A percentile compares a stretch with the other conserved stretches of the same genome.
Evolutionary conservation across 1,284 basidiomycete genomes (phyloP).

Genomic region (Omphalotus olearius): DNA sequence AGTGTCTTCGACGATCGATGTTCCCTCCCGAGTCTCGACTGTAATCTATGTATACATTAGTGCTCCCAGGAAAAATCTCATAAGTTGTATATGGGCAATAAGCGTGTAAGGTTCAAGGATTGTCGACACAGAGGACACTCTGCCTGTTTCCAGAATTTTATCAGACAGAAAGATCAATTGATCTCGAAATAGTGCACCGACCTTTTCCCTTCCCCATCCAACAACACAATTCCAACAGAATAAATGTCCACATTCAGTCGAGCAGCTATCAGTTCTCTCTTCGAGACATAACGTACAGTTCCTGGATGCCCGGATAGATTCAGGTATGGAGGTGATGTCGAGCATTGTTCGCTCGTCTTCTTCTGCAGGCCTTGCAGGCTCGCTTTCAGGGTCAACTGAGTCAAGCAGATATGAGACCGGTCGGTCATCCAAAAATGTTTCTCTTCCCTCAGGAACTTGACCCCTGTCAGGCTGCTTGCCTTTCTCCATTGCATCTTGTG

Average conservation of each 20-base stretch:
- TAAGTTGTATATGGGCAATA: conserved; percentile 6
- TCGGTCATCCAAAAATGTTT: conserved; percentile 61
- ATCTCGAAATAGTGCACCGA: conserved; percentile 22
- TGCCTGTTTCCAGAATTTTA: conserved; percentile 33
- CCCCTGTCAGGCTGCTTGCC: conserved; percentile 19
- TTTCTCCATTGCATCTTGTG: conserved; percentile 15
- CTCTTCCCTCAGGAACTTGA: conserved; percentile 22
- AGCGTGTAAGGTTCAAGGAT: conserved; percentile 56
- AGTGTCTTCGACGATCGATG: conserved; percentile 3
- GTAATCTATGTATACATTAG: neutral
- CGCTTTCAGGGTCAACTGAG: conserved; percentile 46
- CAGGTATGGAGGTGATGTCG: conserved; percentile 50
- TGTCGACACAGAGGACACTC: conserved; percentile 90
- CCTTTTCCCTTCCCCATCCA: conserved; percentile 88
- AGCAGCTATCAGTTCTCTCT: conserved; percentile 73
- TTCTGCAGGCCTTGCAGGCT: conserved; percentile 53
- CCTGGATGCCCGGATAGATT: conserved; percentile 52
- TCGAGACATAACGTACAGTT: conserved; percentile 87
- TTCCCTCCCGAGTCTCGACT: neutral
- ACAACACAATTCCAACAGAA: conserved; percentile 94
- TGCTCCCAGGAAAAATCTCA: neutral
- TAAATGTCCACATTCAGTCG: conserved; percentile 91
- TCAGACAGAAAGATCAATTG: conserved; percentile 8
- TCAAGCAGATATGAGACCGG: conserved; percentile 59
- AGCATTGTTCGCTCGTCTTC: conserved; percentile 66